Evolutionary conservation across 148 eudicot genomes (phyloP), one percentile per base, ranked within the genome.

Genomic region (Cornus suecica): DNA sequence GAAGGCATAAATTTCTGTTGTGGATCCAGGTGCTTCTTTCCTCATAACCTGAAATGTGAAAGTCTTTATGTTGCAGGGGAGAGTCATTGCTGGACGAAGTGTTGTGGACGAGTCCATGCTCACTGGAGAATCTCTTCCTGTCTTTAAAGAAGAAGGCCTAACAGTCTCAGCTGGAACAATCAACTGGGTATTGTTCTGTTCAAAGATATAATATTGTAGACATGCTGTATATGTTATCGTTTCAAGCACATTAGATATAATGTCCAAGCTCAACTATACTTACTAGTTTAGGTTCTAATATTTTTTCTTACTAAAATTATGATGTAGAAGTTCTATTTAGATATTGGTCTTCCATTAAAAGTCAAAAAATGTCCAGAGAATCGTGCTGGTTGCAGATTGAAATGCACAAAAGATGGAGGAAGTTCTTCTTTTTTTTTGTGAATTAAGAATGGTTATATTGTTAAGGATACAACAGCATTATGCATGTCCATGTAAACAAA

Each of bases 91-190:
- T 66, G 98, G 98, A 61, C 87, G 95, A 80, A 94, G 98, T 88
- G 95, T 92, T 72, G 98, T 94, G 79, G 98, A 94, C 65, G 98
- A 94, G 88, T 94, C 98, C 82, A 94, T 92, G 98, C 97, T 94
- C 80, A 91, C 93, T 65, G 98, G 98, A 63, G 98, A 94, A 75
- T 94, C 98, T 23, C 92, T 94, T 80, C 98, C 98, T 62, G 95
- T 94, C 26, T 90, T 89, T 82, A 94, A 94, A 87, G 97, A 90
- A 78, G 79, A 82, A 76, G 98, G 97, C 71, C 83, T 85, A 77
- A 71, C 54, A 56, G 95, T 92, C 65, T 92, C 97, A 62, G 90
- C 98, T 71, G 98, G 98, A 80, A 94, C 98, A 82, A 82, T 90
- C 72, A 94, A 94, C 82, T 94, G 98, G 98, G 98, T 94, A 92